A percentile compares a stretch with the other conserved stretches of the same genome.
phyloP scores from a whole-genome alignment of 495 filamentous ascomycete genomes.

The Podospora appendiculata region DNA sequence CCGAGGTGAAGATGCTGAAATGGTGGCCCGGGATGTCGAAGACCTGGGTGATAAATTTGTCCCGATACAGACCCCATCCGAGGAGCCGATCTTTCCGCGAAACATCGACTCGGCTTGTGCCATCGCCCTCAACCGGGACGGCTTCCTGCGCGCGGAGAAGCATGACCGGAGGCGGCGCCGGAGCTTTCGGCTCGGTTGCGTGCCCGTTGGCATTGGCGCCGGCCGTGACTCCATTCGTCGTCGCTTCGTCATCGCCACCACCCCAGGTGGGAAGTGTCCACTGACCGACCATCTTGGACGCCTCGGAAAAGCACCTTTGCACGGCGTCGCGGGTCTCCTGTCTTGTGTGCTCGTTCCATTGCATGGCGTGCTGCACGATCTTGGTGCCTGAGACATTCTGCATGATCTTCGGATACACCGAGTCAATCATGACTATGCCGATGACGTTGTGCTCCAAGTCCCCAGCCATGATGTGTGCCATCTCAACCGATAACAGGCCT shows the following conservation, averaged over 20 bases:
- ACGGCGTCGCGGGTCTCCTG: slow-evolving; percentile 28
- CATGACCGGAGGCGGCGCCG: slow-evolving; percentile 23
- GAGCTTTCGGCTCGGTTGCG: no score
- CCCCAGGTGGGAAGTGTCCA: slow-evolving; percentile 31
- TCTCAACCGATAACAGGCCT: slow-evolving; percentile 32
- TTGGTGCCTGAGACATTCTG: neutral
- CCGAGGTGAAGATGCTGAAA: slow-evolving; percentile 30
- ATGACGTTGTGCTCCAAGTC: slow-evolving; percentile 18
- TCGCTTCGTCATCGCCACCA: neutral
- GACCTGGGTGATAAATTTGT: slow-evolving; percentile 25
- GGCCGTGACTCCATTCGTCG: neutral
- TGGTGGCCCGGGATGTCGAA: slow-evolving; percentile 35
- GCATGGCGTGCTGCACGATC: slow-evolving; percentile 15
- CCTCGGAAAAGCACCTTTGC: slow-evolving; percentile 27
- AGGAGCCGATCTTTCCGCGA: slow-evolving; percentile 20
- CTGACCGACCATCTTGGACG: slow-evolving; percentile 23
- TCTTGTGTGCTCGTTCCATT: slow-evolving; percentile 23
- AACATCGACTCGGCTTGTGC: slow-evolving; percentile 26
- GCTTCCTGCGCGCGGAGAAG: slow-evolving; percentile 29
- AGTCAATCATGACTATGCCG: slow-evolving; percentile 41
- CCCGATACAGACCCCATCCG: slow-evolving; percentile 32
- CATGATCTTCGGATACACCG: slow-evolving; percentile 20
- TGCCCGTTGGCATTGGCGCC: no score
- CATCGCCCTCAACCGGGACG: slow-evolving; percentile 17
- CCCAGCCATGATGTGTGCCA: slow-evolving; percentile 26